Evolutionary conservation across 306 rosid species (phyloP), one percentile per base, ranked within the genome.

Genomic region (Quercus cerris): DNA sequence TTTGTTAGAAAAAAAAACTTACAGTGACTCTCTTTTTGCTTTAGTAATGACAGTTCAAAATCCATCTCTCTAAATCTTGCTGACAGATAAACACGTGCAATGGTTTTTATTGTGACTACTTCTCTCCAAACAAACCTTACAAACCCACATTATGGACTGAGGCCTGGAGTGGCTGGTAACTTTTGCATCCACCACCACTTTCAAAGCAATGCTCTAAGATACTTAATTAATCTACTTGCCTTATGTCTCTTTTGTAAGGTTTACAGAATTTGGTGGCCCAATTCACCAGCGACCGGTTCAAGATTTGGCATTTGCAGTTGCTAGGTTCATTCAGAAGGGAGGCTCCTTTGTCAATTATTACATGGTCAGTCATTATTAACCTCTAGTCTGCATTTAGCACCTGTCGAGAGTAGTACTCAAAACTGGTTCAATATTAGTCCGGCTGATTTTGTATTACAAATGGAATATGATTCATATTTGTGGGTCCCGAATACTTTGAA

Each of bases 271-370:
- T 86, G 97, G 99, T 19, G 93, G 94, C 71, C 81, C 99, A 51
- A 71, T 85, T 79, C 86, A 83, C 70, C 90, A 89, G 71, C 76
- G 99, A 71, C 99, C 99, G 5, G 99, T 93, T 71, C 62, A 93
- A 90, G 99, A 95, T 90, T 85, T 95, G 78, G 99, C 98, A 5
- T 91, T 95, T 76, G 96, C 89, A 66, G 97, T 95, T 77, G 91
- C 98, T 83, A 94, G 99, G 46, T 95, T 95, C 88, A 78, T 95
- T 52, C 97, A 86, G 63, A 86, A 75, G 82, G 99, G 99, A 58
- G 99, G 99, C 75, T 90, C 99, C 25, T 86, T 20, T 69, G 57
- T 91, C 5, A 95, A 95, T 79, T 95, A 95, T 80, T 95, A 95
- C 88, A 95, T 95, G 99, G 99, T 95, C 25, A n/a, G 72, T 35